Conservation (phyloP, 345 rosid genomes). For the Dipteronia dyeriana region DNA sequence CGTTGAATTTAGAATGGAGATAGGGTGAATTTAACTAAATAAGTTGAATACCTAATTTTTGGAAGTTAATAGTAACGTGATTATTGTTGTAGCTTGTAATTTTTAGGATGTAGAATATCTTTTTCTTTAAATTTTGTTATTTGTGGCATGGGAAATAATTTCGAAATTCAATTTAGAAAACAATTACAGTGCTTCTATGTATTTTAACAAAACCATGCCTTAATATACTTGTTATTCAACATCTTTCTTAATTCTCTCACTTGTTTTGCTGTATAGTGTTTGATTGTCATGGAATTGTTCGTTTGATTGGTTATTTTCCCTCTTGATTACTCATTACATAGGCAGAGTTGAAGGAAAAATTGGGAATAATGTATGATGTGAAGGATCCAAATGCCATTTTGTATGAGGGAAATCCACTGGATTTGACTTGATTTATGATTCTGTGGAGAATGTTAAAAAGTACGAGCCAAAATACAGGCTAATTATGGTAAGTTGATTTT, state of each 20-base stretch:
- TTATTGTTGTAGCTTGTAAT: no score
- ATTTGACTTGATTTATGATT: constrained; percentile 68
- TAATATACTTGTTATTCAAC: neutral
- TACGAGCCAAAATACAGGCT: constrained; percentile 73
- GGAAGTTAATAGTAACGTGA: no score
- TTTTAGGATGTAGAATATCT: no score
- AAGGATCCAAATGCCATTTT: constrained; percentile 65
- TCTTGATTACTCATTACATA: neutral
- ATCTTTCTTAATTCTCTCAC: neutral
- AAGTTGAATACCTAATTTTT: neutral
- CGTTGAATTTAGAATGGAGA: neutral
- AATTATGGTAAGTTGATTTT: constrained; percentile 54
- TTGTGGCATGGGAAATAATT: neutral
- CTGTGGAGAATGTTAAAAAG: constrained; percentile 66
- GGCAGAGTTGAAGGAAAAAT: constrained; percentile 71
- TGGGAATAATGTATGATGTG: constrained; percentile 58
- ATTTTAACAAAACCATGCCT: neutral
- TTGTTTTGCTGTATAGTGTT: neutral
- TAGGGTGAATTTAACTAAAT: neutral
- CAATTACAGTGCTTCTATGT: neutral
- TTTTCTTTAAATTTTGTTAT: no score
- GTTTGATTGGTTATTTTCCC: neutral
- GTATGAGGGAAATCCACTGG: constrained; percentile 83
- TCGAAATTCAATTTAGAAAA: no score
- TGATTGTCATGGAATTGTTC: neutral